A percentile compares a stretch with the other conserved stretches of the same genome.
Evolutionary conservation across 441 rosid genomes (phyloP).

Genomic region (Aquilaria agallochum): DNA sequence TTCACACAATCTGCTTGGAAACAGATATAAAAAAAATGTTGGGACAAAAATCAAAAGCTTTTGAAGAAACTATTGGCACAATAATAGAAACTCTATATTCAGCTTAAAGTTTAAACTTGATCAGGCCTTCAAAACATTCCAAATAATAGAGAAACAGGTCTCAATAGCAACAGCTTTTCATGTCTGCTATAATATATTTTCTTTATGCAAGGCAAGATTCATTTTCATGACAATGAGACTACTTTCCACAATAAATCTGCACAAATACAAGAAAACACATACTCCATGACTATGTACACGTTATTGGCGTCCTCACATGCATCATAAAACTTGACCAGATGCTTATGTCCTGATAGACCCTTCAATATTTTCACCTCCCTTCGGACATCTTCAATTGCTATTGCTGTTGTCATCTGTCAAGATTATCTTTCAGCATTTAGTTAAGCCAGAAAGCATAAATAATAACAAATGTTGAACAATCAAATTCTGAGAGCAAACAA

Average conservation of each 20-base stretch:
- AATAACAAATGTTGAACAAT: too few species aligned
- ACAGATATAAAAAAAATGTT: slow-evolving; percentile 12
- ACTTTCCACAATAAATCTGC: slow-evolving; percentile 1
- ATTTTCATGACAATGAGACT: slow-evolving; percentile 13
- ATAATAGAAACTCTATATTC: too few species aligned
- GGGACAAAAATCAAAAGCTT: slow-evolving; percentile 6
- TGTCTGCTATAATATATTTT: too few species aligned
- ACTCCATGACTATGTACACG: slow-evolving; percentile 98
- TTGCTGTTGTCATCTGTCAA: slow-evolving; percentile 93
- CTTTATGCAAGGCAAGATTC: not conserved
- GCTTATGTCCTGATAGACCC: slow-evolving; percentile 83
- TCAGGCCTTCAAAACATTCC: not conserved
- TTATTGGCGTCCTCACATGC: slow-evolving; percentile 94
- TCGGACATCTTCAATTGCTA: slow-evolving; percentile 92
- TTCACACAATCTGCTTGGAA: slow-evolving; percentile 69
- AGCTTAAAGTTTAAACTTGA: not conserved
- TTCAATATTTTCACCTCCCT: slow-evolving; percentile 89
- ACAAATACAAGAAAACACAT: slow-evolving; percentile 42
- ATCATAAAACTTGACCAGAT: slow-evolving; percentile 78
- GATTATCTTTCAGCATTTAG: not conserved
- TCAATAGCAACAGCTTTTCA: too few species aligned
- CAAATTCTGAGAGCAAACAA: slow-evolving; percentile 9
- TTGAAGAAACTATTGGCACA: too few species aligned
- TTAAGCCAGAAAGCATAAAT: too few species aligned
- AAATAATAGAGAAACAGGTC: not conserved